Evolutionary conservation across 176 grass and related monocot genomes (phyloP).

Genomic region (Aegilops umbellulata): DNA sequence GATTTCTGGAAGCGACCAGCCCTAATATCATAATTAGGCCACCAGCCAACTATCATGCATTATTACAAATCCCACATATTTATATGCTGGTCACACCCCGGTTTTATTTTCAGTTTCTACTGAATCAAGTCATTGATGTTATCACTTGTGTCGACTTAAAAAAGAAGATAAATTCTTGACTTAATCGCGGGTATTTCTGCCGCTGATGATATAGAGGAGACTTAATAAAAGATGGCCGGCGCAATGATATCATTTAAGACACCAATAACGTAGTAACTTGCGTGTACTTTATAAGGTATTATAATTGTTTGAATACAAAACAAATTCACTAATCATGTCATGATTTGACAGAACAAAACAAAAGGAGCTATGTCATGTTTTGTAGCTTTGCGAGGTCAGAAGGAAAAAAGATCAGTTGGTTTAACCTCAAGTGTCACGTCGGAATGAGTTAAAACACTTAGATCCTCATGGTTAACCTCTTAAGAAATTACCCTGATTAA

Average conservation of each 20-base stretch:
- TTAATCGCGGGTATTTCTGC: not conserved
- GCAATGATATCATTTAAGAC: slow-evolving; percentile 32
- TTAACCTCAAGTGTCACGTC: slow-evolving; percentile 9
- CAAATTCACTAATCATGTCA: not conserved
- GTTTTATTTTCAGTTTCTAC: slow-evolving; percentile 16
- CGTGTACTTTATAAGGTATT: not conserved
- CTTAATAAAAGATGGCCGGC: slow-evolving; percentile 41
- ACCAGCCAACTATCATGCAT: slow-evolving; percentile 25
- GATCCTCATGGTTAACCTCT: slow-evolving; percentile 16
- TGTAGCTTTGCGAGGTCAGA: not conserved
- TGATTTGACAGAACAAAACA: not conserved
- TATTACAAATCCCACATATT: not conserved
- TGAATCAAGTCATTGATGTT: slow-evolving; percentile 25
- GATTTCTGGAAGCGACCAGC: slow-evolving; percentile 44
- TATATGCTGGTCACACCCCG: slow-evolving; percentile 5
- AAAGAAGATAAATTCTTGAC: slow-evolving; percentile 1
- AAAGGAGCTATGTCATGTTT: not conserved
- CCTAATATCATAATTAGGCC: slow-evolving; percentile 33
- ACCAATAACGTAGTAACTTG: not conserved
- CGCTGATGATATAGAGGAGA: not conserved
- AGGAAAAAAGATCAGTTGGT: not conserved
- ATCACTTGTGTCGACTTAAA: slow-evolving; percentile 10
- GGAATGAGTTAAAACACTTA: not conserved
- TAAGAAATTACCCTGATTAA: slow-evolving; percentile 22
- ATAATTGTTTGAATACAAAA: not conserved